Evolutionary conservation across 2,329 filamentous ascomycete genomes (phyloP).

Genomic region (Colletotrichum shisoi): DNA sequence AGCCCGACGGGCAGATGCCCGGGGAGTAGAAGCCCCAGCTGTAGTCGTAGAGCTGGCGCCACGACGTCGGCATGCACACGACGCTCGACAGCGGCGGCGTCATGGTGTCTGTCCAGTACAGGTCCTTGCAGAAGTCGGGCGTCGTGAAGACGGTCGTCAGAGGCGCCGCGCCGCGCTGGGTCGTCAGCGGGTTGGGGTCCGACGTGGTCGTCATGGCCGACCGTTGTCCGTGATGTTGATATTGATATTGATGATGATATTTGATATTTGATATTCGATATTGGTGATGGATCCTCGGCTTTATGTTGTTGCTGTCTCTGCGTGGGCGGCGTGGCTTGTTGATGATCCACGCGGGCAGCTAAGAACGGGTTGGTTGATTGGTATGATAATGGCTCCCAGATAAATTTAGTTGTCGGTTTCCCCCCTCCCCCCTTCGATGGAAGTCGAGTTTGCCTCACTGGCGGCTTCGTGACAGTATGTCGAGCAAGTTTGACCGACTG

Average conservation of each 20-base stretch:
- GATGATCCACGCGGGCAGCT: no score
- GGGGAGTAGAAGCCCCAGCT: constrained; percentile 39
- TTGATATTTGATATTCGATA: background rate
- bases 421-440: background rate
- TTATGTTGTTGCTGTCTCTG: no score
- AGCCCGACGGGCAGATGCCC: constrained; percentile 38
- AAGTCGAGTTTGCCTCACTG: background rate
- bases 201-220: constrained; percentile 27
- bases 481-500: background rate
- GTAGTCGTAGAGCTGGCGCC: constrained; percentile 35
- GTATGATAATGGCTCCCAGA: no score
- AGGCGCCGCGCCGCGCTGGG: constrained; percentile 31
- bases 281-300: background rate
- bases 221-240: background rate
- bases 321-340: no score
- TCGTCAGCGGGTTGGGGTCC: constrained; percentile 27
- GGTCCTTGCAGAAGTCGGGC: constrained; percentile 28
- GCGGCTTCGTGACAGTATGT: background rate
- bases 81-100: constrained; percentile 35
- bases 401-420: background rate
- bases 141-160: constrained; percentile 38
- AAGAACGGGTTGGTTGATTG: no score
- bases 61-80: constrained; percentile 36
- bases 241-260: background rate
- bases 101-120: constrained; percentile 33